Evolutionary conservation across 75 land plant species (phyloP).

Genomic region (Cunninghamia lanceolata): DNA sequence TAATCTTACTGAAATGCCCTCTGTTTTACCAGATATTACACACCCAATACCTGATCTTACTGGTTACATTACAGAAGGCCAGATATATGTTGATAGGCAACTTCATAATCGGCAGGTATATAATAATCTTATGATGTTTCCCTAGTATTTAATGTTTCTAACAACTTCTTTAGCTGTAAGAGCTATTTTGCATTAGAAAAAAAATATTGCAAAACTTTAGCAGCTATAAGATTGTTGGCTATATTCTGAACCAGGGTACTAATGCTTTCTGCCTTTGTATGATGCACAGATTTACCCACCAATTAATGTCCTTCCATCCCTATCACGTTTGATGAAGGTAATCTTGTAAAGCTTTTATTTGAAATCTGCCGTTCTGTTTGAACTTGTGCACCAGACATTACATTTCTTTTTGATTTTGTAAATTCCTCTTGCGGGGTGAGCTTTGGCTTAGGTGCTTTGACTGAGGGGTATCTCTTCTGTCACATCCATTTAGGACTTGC

Average conservation of each 20-base stretch:
- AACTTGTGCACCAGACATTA: neutral
- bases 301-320: constrained; percentile 97
- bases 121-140: neutral
- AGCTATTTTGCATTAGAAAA: neutral
- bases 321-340: constrained; percentile 99
- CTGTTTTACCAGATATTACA: constrained; percentile 71
- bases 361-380: neutral
- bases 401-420: neutral
- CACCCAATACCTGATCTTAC: constrained; percentile 99
- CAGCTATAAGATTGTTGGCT: neutral
- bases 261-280: constrained; percentile 9
- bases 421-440: neutral
- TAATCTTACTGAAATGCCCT: neutral
- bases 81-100: constrained; percentile 95
- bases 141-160: neutral
- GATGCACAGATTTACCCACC: constrained; percentile 97
- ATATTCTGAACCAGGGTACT: neutral
- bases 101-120: constrained; percentile 89
- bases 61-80: constrained; percentile 95
- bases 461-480: neutral
- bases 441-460: neutral
- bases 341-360: neutral
- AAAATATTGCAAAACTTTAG: neutral
- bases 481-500: neutral
- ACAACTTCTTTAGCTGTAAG: neutral